Evolutionary conservation across 176 grass and related monocot species (phyloP).

Genomic region (Triticum timopheevii): DNA sequence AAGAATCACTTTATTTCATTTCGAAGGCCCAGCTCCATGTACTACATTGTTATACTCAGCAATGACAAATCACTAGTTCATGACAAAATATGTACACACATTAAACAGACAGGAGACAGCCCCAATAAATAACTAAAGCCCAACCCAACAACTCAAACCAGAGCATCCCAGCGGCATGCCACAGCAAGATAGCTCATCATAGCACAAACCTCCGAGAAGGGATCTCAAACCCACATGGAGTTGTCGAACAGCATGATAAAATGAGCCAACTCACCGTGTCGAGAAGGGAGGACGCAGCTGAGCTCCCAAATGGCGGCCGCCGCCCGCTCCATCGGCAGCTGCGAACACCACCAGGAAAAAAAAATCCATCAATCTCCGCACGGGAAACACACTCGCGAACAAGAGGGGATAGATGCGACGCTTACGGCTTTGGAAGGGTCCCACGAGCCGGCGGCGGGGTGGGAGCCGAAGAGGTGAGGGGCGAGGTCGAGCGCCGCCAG

Average conservation of each 20-base stretch:
- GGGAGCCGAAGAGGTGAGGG: constrained; percentile 79
- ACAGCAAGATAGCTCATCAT: background rate
- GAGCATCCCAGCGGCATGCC: background rate
- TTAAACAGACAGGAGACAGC: background rate
- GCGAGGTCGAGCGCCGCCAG: constrained; percentile 50
- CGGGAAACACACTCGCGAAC: constrained; percentile 1
- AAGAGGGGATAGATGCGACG: constrained; percentile 17
- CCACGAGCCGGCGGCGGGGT: constrained; percentile 74
- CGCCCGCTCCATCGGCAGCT: constrained; percentile 77
- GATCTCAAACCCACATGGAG: background rate
- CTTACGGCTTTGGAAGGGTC: constrained; percentile 76
- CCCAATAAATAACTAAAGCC: background rate
- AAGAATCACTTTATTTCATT: background rate
- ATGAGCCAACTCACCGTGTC: constrained; percentile 54
- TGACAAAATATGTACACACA: background rate
- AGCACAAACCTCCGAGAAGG: background rate
- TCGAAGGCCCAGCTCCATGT: background rate
- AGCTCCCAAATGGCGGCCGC: constrained; percentile 74
- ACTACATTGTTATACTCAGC: background rate
- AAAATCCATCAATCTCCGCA: background rate
- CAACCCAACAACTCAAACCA: background rate
- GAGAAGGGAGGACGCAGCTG: constrained; percentile 72
- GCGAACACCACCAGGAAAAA: background rate
- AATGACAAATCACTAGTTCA: constrained; percentile 4
- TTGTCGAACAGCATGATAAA: background rate